phyloP scores from a whole-genome alignment of 192 early-diverging fungal species.

The Phlyctochytrium planicorne region DNA sequence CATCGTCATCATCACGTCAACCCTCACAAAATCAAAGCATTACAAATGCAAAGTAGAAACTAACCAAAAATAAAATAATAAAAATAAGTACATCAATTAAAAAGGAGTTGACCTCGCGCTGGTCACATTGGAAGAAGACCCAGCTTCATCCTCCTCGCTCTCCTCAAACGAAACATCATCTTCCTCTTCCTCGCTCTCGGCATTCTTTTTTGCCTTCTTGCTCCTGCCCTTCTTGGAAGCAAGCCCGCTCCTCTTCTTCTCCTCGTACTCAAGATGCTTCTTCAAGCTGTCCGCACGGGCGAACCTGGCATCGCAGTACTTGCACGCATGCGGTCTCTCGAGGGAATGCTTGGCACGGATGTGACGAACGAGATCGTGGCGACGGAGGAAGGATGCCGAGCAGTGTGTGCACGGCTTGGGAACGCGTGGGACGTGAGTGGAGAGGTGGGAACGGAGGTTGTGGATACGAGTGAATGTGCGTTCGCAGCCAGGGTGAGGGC shows the following conservation, averaged over 20 bases:
- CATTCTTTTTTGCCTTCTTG: no score
- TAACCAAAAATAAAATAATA: no score
- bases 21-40: no score
- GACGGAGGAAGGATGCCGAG: constrained; percentile 5
- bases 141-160: no score
- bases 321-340: constrained; percentile 12
- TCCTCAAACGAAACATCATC: no score
- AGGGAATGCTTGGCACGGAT: constrained; percentile 7
- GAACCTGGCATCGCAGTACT: constrained; percentile 10
- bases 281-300: constrained; percentile 20
- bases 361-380: constrained; percentile 19
- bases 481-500: not conserved
- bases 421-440: not conserved
- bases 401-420: constrained; percentile 8
- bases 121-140: no score
- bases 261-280: constrained; percentile 20
- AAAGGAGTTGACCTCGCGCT: no score
- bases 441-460: constrained; percentile 7
- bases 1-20: no score
- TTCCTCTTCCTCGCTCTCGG: no score
- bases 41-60: no score
- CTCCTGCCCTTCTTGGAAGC: no score
- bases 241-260: not conserved
- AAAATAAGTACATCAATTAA: no score
- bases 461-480: not conserved